Percentiles rank a stretch among this genome's conserved stretches.
Conservation (phyloP, 2,329 filamentous ascomycete genomes). For the Grosmannia clavigera region DNA sequence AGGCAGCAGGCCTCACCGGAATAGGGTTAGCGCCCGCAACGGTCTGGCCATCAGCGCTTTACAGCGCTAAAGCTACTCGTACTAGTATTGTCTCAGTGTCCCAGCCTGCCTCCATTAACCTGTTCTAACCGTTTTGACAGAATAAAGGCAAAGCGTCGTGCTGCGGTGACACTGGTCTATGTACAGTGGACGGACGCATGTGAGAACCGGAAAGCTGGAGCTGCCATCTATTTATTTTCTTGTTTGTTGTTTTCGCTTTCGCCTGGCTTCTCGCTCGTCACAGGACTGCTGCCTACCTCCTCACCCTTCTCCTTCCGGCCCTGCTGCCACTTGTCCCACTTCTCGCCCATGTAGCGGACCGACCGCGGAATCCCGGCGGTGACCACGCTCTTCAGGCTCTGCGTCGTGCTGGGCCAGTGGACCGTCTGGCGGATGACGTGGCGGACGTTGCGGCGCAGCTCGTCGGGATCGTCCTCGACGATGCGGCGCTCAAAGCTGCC, state of each 20-base stretch:
- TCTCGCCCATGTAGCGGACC: slow-evolving; percentile 70
- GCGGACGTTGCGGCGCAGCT: slow-evolving; percentile 59
- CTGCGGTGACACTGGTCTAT: not conserved
- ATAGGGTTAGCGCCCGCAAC: not conserved
- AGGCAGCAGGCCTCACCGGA: not conserved
- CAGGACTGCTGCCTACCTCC: not conserved
- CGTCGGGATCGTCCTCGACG: slow-evolving; percentile 51
- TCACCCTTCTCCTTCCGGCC: slow-evolving; percentile 8
- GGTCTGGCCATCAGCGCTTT: not conserved
- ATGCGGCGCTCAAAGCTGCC: slow-evolving; percentile 81
- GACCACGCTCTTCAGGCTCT: slow-evolving; percentile 72
- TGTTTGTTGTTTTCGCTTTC: too few species aligned
- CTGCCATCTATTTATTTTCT: not conserved
- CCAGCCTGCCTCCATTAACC: not conserved
- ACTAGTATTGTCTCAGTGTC: too few species aligned
- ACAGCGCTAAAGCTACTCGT: too few species aligned
- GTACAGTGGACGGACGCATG: not conserved
- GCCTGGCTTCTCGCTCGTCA: not conserved
- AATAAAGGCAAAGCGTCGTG: not conserved
- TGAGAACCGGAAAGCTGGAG: not conserved
- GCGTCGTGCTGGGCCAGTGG: slow-evolving; percentile 79
- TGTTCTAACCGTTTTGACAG: not conserved
- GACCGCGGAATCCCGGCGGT: slow-evolving; percentile 63
- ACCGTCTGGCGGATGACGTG: slow-evolving; percentile 78
- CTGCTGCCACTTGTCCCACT: slow-evolving; percentile 53